Evolutionary conservation across 176 grass and related monocot species (phyloP).

Genomic region (Elaeis guineensis): DNA sequence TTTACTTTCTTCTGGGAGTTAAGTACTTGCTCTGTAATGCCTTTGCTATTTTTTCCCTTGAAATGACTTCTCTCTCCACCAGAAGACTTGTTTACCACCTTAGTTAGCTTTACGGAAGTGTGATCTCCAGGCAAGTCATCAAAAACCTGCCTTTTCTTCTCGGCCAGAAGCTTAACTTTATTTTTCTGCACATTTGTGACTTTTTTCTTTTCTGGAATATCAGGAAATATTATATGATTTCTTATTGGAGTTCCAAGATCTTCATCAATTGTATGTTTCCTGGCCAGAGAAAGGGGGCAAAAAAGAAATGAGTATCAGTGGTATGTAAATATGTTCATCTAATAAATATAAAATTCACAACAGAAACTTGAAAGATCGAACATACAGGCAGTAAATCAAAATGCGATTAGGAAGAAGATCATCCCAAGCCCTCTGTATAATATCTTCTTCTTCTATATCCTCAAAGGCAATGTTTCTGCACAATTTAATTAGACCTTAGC

Average conservation of each 20-base stretch:
- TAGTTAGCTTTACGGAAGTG: conserved; percentile 7
- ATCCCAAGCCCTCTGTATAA: conserved; percentile 59
- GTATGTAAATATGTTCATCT: background rate
- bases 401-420: conserved; percentile 42
- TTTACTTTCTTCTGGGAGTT: conserved; percentile 13
- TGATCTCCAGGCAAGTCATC: conserved; percentile 17
- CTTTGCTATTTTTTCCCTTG: too few relatives aligned
- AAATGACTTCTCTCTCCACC: too few relatives aligned
- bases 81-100: background rate
- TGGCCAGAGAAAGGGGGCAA: conserved; percentile 25
- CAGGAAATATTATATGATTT: conserved; percentile 69
- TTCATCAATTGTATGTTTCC: conserved; percentile 50
- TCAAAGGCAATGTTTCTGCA: conserved; percentile 49
- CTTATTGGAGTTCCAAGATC: conserved; percentile 33
- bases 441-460: conserved; percentile 33
- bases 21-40: background rate
- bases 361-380: conserved; percentile 5
- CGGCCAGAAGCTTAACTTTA: conserved; percentile 4
- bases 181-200: conserved; percentile 17
- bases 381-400: conserved; percentile 80
- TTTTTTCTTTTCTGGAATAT: conserved; percentile 20
- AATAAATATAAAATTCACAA: background rate
- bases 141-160: conserved; percentile 30
- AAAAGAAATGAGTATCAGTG: background rate
- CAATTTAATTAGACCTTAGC: background rate